A percentile compares a stretch with the other conserved stretches of the same genome.
Conservation (phyloP, 2,329 filamentous ascomycete genomes). For the Fusarium acutatum region DNA sequence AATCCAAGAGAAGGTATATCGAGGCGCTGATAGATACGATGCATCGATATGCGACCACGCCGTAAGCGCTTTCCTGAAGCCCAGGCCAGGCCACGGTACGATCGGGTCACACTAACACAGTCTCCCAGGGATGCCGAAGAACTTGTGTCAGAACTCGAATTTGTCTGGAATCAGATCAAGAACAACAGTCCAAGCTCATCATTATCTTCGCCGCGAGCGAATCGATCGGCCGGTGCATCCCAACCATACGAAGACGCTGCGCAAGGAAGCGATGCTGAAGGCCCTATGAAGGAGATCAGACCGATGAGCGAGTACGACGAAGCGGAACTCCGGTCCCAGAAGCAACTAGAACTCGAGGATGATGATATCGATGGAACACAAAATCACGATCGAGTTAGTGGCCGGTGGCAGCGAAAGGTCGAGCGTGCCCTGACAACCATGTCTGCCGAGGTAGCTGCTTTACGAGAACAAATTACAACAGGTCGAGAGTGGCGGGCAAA, state of each 20-base stretch:
- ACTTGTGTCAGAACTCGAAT: conserved; percentile 93
- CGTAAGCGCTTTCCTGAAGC: conserved; percentile 56
- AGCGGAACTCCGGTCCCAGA: conserved; percentile 64
- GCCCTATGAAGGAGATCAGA: conserved; percentile 75
- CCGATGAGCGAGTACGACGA: conserved; percentile 88
- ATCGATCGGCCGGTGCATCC: conserved; percentile 42
- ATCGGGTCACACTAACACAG: conserved; percentile 29
- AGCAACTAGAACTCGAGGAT: conserved; percentile 56
- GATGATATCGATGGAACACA: conserved; percentile 53
- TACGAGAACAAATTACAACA: conserved; percentile 88
- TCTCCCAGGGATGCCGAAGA: conserved; percentile 76
- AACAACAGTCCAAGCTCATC: conserved; percentile 77
- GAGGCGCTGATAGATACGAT: conserved; percentile 95
- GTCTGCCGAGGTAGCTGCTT: conserved; percentile 89
- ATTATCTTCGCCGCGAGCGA: conserved; percentile 62
- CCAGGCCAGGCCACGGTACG: background rate
- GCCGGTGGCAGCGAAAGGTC: conserved; percentile 81
- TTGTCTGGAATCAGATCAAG: conserved; percentile 98
- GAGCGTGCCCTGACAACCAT: conserved; percentile 88
- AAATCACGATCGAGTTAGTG: conserved; percentile 45
- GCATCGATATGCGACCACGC: conserved; percentile 92
- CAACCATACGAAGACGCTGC: conserved; percentile 59
- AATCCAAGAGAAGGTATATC: conserved; percentile 94
- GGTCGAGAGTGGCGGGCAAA: conserved; percentile 75
- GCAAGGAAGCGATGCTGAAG: conserved; percentile 59